A percentile compares a stretch with the other conserved stretches of the same genome.
phyloP scores from a whole-genome alignment of 2,329 filamentous ascomycete species.

The Epichloe amarillans region DNA sequence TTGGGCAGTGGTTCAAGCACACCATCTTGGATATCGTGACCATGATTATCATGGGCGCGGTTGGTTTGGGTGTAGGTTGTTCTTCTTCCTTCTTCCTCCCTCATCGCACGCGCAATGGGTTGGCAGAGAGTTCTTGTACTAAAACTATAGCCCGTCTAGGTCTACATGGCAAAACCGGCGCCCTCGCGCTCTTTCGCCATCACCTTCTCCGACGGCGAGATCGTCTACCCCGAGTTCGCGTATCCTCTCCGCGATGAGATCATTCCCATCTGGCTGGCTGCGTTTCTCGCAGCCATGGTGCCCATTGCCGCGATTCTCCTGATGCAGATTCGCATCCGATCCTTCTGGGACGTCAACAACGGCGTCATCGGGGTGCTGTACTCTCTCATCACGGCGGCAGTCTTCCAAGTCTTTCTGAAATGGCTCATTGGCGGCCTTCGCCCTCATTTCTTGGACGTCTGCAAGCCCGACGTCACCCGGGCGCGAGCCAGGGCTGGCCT shows the following conservation, averaged over 20 bases:
- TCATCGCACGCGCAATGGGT: too few species aligned
- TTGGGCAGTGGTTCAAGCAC: slow-evolving; percentile 57
- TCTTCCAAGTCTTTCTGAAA: slow-evolving; percentile 67
- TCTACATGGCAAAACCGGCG: slow-evolving; percentile 51
- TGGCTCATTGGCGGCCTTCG: slow-evolving; percentile 60
- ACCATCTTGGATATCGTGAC: slow-evolving; percentile 56
- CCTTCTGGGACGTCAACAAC: slow-evolving; percentile 61
- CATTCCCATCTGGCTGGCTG: slow-evolving; percentile 57
- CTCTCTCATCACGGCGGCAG: slow-evolving; percentile 53
- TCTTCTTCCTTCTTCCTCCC: background rate
- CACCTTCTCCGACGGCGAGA: slow-evolving; percentile 49
- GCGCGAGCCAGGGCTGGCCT: slow-evolving; percentile 21
- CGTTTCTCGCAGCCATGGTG: slow-evolving; percentile 49
- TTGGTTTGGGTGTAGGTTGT: slow-evolving; percentile 49
- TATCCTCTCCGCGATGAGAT: slow-evolving; percentile 60
- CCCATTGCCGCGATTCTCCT: slow-evolving; percentile 52
- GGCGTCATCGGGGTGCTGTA: slow-evolving; percentile 57
- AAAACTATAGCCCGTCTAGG: slow-evolving; percentile 19
- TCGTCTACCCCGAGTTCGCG: slow-evolving; percentile 58
- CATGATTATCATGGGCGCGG: slow-evolving; percentile 50
- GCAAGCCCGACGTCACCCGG: slow-evolving; percentile 36
- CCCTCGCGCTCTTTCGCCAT: slow-evolving; percentile 48
- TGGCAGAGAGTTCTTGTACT: background rate
- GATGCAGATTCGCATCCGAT: slow-evolving; percentile 54
- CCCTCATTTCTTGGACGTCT: slow-evolving; percentile 60